Base-by-base conservation (phyloP, 306 rosid species). In the Quercus bicolor region DNA sequence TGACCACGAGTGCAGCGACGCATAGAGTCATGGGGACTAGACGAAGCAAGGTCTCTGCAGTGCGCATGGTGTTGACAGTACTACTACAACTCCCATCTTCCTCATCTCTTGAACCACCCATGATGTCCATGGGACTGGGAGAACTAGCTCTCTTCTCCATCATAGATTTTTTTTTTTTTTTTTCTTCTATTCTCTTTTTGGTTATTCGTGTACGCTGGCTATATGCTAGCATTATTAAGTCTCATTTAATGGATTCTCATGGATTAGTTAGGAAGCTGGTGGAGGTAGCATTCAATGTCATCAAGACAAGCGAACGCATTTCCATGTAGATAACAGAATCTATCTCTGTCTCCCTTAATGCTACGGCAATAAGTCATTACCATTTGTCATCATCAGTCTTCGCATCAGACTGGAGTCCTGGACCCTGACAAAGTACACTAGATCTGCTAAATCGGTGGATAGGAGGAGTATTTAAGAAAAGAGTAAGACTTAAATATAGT, bases 1-100 rank as follows among this genome's bases (percentile, higher is more conserved):
- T 91, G 16, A 94, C 85, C n/a, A 87, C 82, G 72, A 92, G 97
- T 0, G 95, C 94, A 4, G 91, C 90, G n/a, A 94, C 84, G 60
- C 91, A 92, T 0, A 92, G 94, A n/a, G 82, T 91, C 74, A 92
- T 85, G 4, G 98, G 89, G 26, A 90, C 31, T 14, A 94, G 45
- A 13, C 98, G 97, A n/a, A 94, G 81, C 71, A 92, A 79, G 11
- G 93, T 86, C 84, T 94, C 98, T 8, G 88, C 86, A 45, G 91
- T 74, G 28, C 95, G 90, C 56, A 91, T 80, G 68, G 80, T 62
- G 73, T 48, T 45, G 70, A 21, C 68, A 76, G 4, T 56, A 9
- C 75, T 80, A 65, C 73, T 40, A 40, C 0, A 40, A 40, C 11
- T 40, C 11, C 12, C 79, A 14, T 79, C 84, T 12, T 80, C 82